Base-by-base conservation (phyloP, 352 stramenopile genomes). In the Phytophthora podocarpi region DNA sequence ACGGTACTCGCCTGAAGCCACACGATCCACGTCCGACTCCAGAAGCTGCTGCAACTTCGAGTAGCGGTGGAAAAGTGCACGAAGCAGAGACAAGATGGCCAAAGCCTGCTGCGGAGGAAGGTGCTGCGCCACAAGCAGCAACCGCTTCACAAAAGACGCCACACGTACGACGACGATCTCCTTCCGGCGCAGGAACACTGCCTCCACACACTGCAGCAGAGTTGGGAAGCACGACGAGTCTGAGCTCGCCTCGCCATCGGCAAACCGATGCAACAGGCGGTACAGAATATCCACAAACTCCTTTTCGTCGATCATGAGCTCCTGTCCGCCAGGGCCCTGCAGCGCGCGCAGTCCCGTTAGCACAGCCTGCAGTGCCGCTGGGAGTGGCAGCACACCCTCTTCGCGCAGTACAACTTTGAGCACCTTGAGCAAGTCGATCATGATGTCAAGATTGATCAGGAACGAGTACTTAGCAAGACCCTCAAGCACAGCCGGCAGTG, bases 361-460 rank as follows among this genome's bases (percentile, higher is more conserved):
- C 21, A 98, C 90, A 42, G 82, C 94, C 50, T 95, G 84, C 55
- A 95, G 71, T 35, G 84, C 81, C 13, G 80, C 78, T 3, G 65
- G 47, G 6, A 96, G 71, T 12, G 87, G 86, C 32, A 94, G 46
- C 31, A 90, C 76, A 52, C 78, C 85, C 46, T 95, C 74, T 67
- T 74, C 56, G 28, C 85, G 82, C 23, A 98, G 77, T 54, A 98
- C 76, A 21, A 90, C 75, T 70, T 98, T 98, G 23, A 99, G 82
- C 34, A 98, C 90, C 57, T 95, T 97, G 53, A 99, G 79, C 40
- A 99, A 66, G 68, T 99, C 95, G 23, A 97, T 90, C 75, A 99
- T 96, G 31, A 98, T 98, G 72, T 99, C 96, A n/a, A 99, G 79
- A 67, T 99, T 98, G 57, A 99, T 98, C 9, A 99, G 59, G 80